Evolutionary conservation across 805 yeast genomes (phyloP).

Genomic region (Candida nitratophila): DNA sequence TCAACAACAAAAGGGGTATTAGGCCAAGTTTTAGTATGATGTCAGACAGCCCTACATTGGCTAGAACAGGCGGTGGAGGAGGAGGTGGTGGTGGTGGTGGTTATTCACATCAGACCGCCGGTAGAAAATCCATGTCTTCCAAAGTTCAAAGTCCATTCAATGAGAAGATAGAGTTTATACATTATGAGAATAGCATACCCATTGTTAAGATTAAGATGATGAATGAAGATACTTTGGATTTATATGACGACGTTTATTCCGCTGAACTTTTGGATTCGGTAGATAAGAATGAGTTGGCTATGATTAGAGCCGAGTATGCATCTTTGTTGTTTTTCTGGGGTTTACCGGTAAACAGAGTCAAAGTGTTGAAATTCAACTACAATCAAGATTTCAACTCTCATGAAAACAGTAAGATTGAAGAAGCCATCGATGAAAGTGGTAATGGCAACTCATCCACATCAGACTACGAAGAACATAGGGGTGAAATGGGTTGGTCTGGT

Average conservation of each 20-base stretch:
- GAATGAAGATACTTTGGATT: conserved; percentile 36
- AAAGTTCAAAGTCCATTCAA: not conserved
- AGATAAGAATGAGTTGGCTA: conserved; percentile 28
- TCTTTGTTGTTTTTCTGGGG: conserved; percentile 79
- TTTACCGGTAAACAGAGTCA: conserved; percentile 68
- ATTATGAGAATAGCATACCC: conserved; percentile 7
- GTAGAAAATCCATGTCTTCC: not conserved
- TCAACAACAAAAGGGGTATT: conserved; percentile 22
- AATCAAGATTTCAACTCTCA: conserved; percentile 10
- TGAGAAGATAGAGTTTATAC: not conserved
- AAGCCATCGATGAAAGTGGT: not conserved
- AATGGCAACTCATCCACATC: not conserved
- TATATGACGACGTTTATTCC: conserved; percentile 35
- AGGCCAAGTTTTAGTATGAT: conserved; percentile 7
- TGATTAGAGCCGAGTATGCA: conserved; percentile 65
- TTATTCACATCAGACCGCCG: not conserved
- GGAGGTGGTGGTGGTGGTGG: no score
- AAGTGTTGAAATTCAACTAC: conserved; percentile 65
- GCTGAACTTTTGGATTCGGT: conserved; percentile 33
- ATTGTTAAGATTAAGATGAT: conserved; percentile 39
- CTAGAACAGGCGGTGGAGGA: no score
- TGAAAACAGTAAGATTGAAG: not conserved
- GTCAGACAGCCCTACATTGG: conserved; percentile 5
- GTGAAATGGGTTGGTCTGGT: conserved; percentile 22
- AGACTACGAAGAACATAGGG: conserved; percentile 15